phyloP scores from a whole-genome alignment of 805 yeast genomes.

The Starmerella stigmatis region DNA sequence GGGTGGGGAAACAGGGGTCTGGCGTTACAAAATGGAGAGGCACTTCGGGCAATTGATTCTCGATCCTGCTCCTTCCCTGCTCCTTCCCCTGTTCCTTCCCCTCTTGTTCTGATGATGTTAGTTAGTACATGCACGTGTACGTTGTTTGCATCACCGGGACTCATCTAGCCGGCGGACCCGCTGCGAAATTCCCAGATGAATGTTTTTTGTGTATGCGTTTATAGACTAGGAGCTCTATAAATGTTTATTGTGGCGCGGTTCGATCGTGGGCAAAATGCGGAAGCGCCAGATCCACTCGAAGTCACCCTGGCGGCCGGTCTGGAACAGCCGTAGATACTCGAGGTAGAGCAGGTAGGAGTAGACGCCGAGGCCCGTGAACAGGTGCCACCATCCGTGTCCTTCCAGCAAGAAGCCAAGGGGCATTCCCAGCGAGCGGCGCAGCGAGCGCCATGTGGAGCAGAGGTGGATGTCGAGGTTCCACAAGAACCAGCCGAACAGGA shows the following conservation, averaged over 20 bases:
- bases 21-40: too few species aligned
- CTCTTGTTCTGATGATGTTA: too few species aligned
- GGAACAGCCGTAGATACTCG: slow-evolving; percentile 61
- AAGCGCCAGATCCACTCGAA: slow-evolving; percentile 51
- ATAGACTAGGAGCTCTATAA: too few species aligned
- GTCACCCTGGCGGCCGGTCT: slow-evolving; percentile 42
- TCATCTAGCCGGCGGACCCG: too few species aligned
- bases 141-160: too few species aligned
- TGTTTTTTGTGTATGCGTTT: too few species aligned
- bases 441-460: slow-evolving; percentile 47
- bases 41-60: too few species aligned
- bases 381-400: slow-evolving; percentile 98
- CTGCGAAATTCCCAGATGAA: too few species aligned
- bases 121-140: too few species aligned
- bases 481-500: slow-evolving; percentile 62
- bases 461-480: slow-evolving; percentile 87
- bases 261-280: slow-evolving; percentile 36
- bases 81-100: too few species aligned
- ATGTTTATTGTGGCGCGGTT: slow-evolving; percentile 7
- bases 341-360: slow-evolving; percentile 73
- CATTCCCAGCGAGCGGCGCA: slow-evolving; percentile 60
- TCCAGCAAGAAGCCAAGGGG: slow-evolving; percentile 82
- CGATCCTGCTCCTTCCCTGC: too few species aligned
- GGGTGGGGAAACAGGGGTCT: too few species aligned
- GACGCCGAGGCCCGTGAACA: slow-evolving; percentile 60